Evolutionary conservation across 208 protist genomes (phyloP), one percentile per base, ranked within the genome.

Genomic region (Crithidia fasciculata): DNA sequence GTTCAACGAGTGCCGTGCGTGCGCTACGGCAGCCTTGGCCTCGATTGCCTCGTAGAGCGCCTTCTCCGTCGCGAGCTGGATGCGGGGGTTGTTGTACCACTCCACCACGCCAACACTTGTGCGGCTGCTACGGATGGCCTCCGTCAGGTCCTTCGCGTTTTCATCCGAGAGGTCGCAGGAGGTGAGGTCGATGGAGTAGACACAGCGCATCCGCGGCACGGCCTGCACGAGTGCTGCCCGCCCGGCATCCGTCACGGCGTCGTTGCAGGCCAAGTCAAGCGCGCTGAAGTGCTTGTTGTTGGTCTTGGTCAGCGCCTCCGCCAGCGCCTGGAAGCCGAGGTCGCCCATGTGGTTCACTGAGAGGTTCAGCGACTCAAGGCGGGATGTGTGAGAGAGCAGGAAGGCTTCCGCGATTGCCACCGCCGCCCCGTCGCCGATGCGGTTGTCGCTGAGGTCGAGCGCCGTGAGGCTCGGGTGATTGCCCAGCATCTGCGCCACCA

Each of bases 21-120:
- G 36, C 44, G 58, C 71, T 13, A 43, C 67, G 10, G 61, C 64
- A 41, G 78, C 65, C 74, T 87, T 91, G 53, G 58, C 72, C 37
- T 85, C 73, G 43, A 92, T 79, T 4, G 84, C 82, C 18, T 88
- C 82, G 64, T 85, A 75, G 4, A 96, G 79, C 45, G 54, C 57
- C 75, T 85, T 84, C 80, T 92, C 91, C n/a, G 84, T 83, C 40
- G 41, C 75, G 13, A 85, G 73, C 57, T 69, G 61, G 49, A 96
- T 92, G 49, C 77, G 82, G 5, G 91, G 91, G 69, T 96, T 96
- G 78, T 96, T 95, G 81, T 84, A 94, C 89, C 88, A 93, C 78
- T 93, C 92, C 10, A 96, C 72, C 15, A 50, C 60, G 5, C 53
- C 76, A 28, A 96, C 80, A 47, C 88, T 91, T 16, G 81, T 88